Percentiles rank a stretch among this genome's conserved stretches.
Conservation (phyloP, 2,329 filamentous ascomycete species). For the Endoconidiophora laricicola region DNA sequence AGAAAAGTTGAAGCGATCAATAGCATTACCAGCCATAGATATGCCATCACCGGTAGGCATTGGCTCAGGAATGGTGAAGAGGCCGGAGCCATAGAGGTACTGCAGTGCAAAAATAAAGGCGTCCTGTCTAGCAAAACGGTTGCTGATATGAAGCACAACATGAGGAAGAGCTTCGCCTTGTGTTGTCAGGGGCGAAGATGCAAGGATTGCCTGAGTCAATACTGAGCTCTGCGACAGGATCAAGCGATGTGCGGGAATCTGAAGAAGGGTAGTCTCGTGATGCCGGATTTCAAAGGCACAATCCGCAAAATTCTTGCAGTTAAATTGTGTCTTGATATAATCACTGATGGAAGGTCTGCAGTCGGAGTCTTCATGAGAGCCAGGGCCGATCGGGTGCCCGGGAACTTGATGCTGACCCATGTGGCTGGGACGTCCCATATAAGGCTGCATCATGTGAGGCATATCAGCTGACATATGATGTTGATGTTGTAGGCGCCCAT, state of each 20-base stretch:
- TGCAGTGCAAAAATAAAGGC: constrained; percentile 41
- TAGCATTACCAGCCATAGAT: constrained; percentile 23
- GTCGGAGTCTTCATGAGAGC: neutral
- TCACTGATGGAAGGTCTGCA: neutral
- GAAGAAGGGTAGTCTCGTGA: constrained; percentile 21
- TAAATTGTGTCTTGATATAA: constrained; percentile 20
- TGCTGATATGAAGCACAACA: constrained; percentile 31
- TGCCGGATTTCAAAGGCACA: constrained; percentile 28
- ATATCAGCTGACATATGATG: constrained; percentile 18
- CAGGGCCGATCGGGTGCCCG: neutral
- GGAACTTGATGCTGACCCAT: constrained; percentile 16
- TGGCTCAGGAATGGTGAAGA: constrained; percentile 25
- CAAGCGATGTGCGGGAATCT: constrained; percentile 37
- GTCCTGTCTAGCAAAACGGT: constrained; percentile 37
- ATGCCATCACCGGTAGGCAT: constrained; percentile 19
- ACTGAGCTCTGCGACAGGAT: constrained; percentile 34
- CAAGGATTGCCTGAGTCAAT: constrained; percentile 20
- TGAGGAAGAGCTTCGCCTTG: constrained; percentile 16
- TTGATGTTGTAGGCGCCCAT: constrained; percentile 16
- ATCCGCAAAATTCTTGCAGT: constrained; percentile 23
- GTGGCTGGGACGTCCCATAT: constrained; percentile 18
- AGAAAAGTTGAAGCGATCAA: constrained; percentile 35
- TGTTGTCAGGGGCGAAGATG: constrained; percentile 18
- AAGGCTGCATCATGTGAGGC: constrained; percentile 20
- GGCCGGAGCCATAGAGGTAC: constrained; percentile 37